phyloP scores from a whole-genome alignment of 768 basidiomycete genomes.

The Tylopilus vinaceipallidus region DNA sequence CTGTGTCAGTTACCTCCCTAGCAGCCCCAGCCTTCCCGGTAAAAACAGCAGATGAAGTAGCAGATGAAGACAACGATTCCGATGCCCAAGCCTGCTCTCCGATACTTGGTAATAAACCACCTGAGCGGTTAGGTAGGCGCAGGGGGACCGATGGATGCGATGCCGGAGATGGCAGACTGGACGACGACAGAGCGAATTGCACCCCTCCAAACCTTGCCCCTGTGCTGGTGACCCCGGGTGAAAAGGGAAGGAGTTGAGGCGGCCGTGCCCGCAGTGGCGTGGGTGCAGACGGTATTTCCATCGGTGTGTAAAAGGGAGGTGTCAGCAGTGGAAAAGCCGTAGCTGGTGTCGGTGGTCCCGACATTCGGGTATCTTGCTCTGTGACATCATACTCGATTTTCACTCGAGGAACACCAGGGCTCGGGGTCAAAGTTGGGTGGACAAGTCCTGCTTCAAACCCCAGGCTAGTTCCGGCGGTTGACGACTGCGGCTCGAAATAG shows the following conservation, averaged over 20 bases:
- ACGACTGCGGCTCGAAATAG: slow-evolving; percentile 7
- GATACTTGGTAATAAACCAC: slow-evolving; percentile 15
- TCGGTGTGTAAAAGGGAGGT: slow-evolving; percentile 29
- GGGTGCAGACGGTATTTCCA: slow-evolving; percentile 17
- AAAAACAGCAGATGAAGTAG: background rate
- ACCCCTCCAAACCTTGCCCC: slow-evolving; percentile 6
- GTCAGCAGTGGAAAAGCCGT: slow-evolving; percentile 21
- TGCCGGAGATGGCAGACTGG: slow-evolving; percentile 3
- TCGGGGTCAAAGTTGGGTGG: background rate
- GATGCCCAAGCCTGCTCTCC: slow-evolving; percentile 10
- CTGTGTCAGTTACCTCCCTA: background rate
- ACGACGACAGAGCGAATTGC: slow-evolving; percentile 1
- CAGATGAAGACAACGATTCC: slow-evolving; percentile 1
- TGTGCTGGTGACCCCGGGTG: background rate
- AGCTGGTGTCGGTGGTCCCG: slow-evolving; percentile 21
- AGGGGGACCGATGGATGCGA: slow-evolving; percentile 14
- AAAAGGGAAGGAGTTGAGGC: slow-evolving; percentile 1
- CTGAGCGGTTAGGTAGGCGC: slow-evolving; percentile 17
- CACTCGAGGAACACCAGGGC: slow-evolving; percentile 16
- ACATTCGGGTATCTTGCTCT: slow-evolving; percentile 21
- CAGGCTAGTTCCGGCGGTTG: background rate
- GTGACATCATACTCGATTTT: slow-evolving; percentile 23
- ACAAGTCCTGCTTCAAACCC: background rate
- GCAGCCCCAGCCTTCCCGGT: background rate
- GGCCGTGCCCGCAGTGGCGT: slow-evolving; percentile 15